phyloP scores from a whole-genome alignment of 2,329 filamentous ascomycete genomes.

The Alternaria atra region DNA sequence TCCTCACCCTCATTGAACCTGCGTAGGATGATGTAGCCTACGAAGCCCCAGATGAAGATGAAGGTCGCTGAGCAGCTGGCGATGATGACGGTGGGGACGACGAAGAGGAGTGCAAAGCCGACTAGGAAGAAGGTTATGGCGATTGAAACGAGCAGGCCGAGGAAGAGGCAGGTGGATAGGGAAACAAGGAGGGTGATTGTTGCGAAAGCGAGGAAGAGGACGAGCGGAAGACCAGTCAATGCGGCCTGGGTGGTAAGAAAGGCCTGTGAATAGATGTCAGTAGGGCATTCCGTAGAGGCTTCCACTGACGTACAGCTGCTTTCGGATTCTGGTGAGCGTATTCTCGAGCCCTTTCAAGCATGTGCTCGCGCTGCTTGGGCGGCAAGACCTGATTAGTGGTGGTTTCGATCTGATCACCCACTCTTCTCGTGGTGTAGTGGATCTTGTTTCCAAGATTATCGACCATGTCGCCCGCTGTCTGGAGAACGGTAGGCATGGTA shows the following conservation, averaged over 20 bases:
- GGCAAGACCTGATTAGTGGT: conserved; percentile 65
- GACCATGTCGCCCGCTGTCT: conserved; percentile 39
- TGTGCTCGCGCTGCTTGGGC: conserved; percentile 67
- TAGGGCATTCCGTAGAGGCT: no score
- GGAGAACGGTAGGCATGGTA: conserved; percentile 31
- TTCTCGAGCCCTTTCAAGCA: conserved; percentile 61
- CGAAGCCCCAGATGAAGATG: conserved; percentile 68
- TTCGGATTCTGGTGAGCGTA: conserved; percentile 73
- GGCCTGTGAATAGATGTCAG: conserved; percentile 58
- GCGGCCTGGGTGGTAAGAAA: conserved; percentile 72
- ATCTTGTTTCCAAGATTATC: conserved; percentile 28
- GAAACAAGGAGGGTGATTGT: conserved; percentile 70
- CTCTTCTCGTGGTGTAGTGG: conserved; percentile 23
- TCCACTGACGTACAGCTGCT: conserved; percentile 66
- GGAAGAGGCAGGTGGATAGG: conserved; percentile 66
- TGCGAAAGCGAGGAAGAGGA: conserved; percentile 74
- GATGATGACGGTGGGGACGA: conserved; percentile 74
- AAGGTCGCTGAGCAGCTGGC: conserved; percentile 69
- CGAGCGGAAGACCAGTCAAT: conserved; percentile 72
- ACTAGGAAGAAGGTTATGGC: conserved; percentile 74
- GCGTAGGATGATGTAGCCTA: conserved; percentile 62
- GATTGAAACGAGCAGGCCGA: conserved; percentile 60
- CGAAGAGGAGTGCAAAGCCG: conserved; percentile 70
- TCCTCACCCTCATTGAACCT: conserved; percentile 36
- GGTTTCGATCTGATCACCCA: conserved; percentile 38